These are phyloP conservation scores for Ceriops tagal DNA, from an alignment of 345 rosid species.

Conservation along the genomic window DNA sequence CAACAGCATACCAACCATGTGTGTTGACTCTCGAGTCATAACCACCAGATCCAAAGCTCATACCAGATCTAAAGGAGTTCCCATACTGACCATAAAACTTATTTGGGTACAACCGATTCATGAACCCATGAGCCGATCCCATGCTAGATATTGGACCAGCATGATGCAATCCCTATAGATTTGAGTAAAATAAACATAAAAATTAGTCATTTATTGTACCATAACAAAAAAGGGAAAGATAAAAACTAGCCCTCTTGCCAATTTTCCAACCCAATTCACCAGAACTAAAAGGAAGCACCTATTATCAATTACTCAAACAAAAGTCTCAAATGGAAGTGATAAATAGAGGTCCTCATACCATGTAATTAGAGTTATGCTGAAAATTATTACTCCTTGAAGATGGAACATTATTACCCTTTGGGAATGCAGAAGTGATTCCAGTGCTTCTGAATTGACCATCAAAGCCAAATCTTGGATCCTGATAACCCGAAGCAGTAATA, in stretches of 20 bases:
- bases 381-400: slow-evolving; percentile 59
- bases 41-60: slow-evolving; percentile 64
- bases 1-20: slow-evolving; percentile 60
- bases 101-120: slow-evolving; percentile 64
- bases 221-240: no score
- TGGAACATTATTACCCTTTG: slow-evolving; percentile 45
- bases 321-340: background rate
- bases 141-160: slow-evolving; percentile 49
- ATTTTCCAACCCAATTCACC: no score
- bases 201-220: no score
- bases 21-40: slow-evolving; percentile 63
- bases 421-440: slow-evolving; percentile 44
- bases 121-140: slow-evolving; percentile 52
- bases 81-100: slow-evolving; percentile 70
- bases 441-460: slow-evolving; percentile 56
- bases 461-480: slow-evolving; percentile 56
- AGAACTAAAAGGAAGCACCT: background rate
- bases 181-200: background rate
- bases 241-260: no score
- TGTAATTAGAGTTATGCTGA: slow-evolving; percentile 54
- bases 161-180: slow-evolving; percentile 55
- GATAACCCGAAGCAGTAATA: slow-evolving; percentile 49
- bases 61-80: slow-evolving; percentile 51
- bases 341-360: slow-evolving; percentile 32
- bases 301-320: background rate